Base-by-base conservation (phyloP, 768 basidiomycete genomes). In the Candolleomyces eurysporus region DNA sequence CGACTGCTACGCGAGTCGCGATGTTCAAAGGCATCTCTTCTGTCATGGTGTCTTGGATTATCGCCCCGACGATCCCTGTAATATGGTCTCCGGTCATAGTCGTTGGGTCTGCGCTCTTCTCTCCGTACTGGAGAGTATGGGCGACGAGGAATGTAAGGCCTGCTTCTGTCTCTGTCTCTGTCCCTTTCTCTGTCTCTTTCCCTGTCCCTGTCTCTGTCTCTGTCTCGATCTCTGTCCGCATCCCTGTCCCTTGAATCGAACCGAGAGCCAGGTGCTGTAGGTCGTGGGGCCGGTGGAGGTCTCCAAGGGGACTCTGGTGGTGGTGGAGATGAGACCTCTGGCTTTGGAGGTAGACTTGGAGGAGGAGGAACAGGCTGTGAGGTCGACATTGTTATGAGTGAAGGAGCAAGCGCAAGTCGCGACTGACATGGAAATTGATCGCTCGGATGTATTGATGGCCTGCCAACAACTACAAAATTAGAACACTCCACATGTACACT, bases 311-410 rank as follows among this genome's bases (percentile, higher is more conserved):
- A 3, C 48, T 40, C 30, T 48, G 57, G 14, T 0, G 57, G 39
- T 60, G 50, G 16, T 56, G 60, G 53, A 50, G 46, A 0, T 39
- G 60, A 53, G 49, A 61, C 53, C 11, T 70, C 69, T 58, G 77
- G 77, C 64, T 72, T 77, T 51, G 71, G 70, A 53, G 77, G 77
- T 60, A 78, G 74, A 61, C 65, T 69, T 14, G 72, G 65, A 13
- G 31, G 65, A 13, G 31, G 31, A 17, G 31, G 21, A 32, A 17
- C 30, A 11, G 21, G 16, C 16, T 54, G 52, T 3, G 52, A 54
- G 30, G 26, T 54, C 73, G 75, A 42, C 59, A 60, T 60, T 10
- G 21, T 55, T 49, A 52, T 22, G 42, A 48, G 5, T 3, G 21
- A 30, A 30, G 61, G 32, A 30, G 16, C 31, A 31, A 26, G 8